Percentiles rank a stretch among this genome's conserved stretches.
phyloP scores from a whole-genome alignment of 73 alveolate species.

The Paramecium sonneborni region DNA sequence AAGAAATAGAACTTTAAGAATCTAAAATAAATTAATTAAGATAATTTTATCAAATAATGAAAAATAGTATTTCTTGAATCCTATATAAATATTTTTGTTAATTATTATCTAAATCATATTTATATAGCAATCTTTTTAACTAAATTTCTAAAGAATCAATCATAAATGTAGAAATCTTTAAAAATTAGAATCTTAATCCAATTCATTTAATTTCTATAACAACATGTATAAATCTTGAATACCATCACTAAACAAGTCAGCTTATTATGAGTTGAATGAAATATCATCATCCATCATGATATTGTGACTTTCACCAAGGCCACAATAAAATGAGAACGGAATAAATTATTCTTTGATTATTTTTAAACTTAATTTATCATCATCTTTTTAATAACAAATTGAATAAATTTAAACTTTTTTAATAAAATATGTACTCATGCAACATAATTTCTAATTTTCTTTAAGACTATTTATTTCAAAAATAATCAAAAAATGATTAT shows the following conservation, averaged over 20 bases:
- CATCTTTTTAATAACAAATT: background rate
- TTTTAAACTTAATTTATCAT: background rate
- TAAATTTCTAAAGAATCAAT: too few relatives aligned
- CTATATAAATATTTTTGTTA: background rate
- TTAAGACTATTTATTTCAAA: background rate
- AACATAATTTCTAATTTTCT: background rate
- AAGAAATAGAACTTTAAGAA: background rate
- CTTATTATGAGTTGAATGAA: conserved; percentile 77
- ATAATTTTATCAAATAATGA: background rate
- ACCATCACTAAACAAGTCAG: conserved; percentile 73
- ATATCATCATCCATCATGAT: conserved; percentile 54
- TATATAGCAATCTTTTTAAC: too few relatives aligned
- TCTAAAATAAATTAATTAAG: background rate
- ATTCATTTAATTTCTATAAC: too few relatives aligned
- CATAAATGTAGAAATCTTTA: too few relatives aligned
- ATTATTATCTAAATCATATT: too few relatives aligned
- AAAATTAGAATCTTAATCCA: too few relatives aligned
- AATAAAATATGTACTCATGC: background rate
- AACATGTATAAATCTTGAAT: too few relatives aligned
- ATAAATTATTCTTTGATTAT: background rate
- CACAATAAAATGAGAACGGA: too few relatives aligned
- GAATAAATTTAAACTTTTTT: background rate
- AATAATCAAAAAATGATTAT: background rate
- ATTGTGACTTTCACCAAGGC: background rate
- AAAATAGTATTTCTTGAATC: background rate